These are phyloP conservation scores for Microcera coccophila DNA, from an alignment of 2,329 filamentous ascomycete genomes.

Conservation along the genomic window DNA sequence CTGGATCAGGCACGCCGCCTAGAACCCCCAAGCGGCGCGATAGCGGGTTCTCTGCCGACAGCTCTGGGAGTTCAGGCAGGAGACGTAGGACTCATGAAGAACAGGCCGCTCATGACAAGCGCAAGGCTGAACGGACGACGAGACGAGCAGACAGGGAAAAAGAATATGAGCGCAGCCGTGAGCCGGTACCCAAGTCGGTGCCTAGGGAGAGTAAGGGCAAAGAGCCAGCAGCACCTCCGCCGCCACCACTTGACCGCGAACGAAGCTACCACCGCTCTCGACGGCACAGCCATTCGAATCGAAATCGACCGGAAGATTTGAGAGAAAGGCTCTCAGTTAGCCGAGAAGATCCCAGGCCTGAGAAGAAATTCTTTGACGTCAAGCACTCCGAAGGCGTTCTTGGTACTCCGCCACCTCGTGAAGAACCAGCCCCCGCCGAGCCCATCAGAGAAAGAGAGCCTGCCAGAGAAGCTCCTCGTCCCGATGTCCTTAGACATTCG, in stretches of 20 bases:
- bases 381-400: constrained; percentile 37
- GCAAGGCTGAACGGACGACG: constrained; percentile 42
- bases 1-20: constrained; percentile 33
- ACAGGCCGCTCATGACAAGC: constrained; percentile 47
- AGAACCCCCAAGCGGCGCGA: constrained; percentile 43
- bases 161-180: constrained; percentile 20
- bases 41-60: constrained; percentile 45
- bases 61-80: constrained; percentile 31
- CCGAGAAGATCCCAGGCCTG: constrained; percentile 23
- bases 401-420: constrained; percentile 21
- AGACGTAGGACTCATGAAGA: constrained; percentile 45
- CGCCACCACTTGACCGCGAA: constrained; percentile 25
- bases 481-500: constrained; percentile 32
- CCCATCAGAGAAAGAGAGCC: constrained; percentile 23
- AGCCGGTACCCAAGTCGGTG: constrained; percentile 10
- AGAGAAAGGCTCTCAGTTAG: constrained; percentile 27
- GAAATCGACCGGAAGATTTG: constrained; percentile 28
- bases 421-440: constrained; percentile 19
- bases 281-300: constrained; percentile 39
- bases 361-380: constrained; percentile 42
- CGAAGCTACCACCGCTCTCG: constrained; percentile 39
- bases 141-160: constrained; percentile 12
- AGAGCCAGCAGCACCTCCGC: constrained; percentile 33
- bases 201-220: constrained; percentile 30
- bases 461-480: constrained; percentile 3